Percentiles rank a stretch among this genome's conserved stretches.
These are phyloP conservation scores for Croton setiger DNA, from an alignment of 441 rosid genomes.

Conservation along the genomic window DNA sequence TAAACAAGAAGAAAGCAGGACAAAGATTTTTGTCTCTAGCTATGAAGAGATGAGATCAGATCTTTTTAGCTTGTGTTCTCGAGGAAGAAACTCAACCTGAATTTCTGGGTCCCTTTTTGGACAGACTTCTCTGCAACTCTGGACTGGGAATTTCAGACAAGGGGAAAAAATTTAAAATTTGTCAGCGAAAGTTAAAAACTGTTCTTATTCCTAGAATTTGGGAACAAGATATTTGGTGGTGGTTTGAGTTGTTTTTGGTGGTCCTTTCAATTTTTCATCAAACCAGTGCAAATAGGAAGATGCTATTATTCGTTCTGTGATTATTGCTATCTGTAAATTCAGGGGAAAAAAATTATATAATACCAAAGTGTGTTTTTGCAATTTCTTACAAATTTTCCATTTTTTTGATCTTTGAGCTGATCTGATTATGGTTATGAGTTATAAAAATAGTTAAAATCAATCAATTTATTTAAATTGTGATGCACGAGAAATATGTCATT, in stretches of 20 bases:
- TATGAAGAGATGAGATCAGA: constrained; percentile 17
- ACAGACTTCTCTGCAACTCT: constrained; percentile 7
- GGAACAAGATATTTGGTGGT: constrained; percentile 16
- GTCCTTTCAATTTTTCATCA: constrained; percentile 22
- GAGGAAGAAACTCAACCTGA: constrained; percentile 16
- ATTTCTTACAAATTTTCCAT: neutral
- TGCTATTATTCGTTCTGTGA: constrained; percentile 18
- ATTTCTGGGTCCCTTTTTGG: constrained; percentile 16
- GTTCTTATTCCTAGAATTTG: constrained; percentile 19
- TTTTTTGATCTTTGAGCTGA: too few relatives aligned
- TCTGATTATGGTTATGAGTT: too few relatives aligned
- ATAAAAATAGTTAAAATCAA: neutral
- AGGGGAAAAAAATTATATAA: constrained; percentile 5
- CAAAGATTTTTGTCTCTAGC: constrained; percentile 1
- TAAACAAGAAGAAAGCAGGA: constrained; percentile 6
- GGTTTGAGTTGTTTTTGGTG: constrained; percentile 26
- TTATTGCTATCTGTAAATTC: constrained; percentile 26
- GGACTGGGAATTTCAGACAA: constrained; percentile 13
- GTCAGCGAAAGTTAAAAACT: neutral
- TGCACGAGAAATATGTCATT: constrained; percentile 5
- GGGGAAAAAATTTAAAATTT: neutral
- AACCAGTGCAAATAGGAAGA: constrained; percentile 21
- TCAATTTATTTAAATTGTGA: neutral
- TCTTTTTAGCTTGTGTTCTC: constrained; percentile 29
- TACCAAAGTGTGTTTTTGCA: constrained; percentile 11